phyloP scores from a whole-genome alignment of 2,329 filamentous ascomycete genomes.

The Stylonectria norvegica region DNA sequence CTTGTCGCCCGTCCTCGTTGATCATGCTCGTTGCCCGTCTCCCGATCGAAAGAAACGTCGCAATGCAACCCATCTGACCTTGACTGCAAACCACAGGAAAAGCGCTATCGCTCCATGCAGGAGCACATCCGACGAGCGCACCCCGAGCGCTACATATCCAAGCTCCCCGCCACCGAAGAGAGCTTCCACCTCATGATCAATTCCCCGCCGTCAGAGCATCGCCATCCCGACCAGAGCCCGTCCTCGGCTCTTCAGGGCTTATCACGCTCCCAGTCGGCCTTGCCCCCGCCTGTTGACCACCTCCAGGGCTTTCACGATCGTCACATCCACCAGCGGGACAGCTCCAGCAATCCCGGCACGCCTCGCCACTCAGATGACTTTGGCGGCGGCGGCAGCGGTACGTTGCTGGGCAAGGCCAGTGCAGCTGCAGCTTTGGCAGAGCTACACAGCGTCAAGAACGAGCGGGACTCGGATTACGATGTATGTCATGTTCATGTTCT shows the following conservation, averaged over 20 bases:
- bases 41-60: slow-evolving; percentile 13
- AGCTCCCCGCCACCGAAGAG: slow-evolving; percentile 95
- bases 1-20: slow-evolving; percentile 7
- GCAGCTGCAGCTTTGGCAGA: slow-evolving; percentile 86
- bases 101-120: slow-evolving; percentile 97
- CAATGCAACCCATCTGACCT: slow-evolving; percentile 17
- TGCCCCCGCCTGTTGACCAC: slow-evolving; percentile 20
- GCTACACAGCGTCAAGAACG: slow-evolving; percentile 71
- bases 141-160: slow-evolving; percentile 94
- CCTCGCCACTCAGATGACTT: slow-evolving; percentile 68
- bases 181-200: slow-evolving; percentile 97
- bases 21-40: slow-evolving; percentile 24
- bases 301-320: slow-evolving; percentile 30
- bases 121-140: slow-evolving; percentile 98
- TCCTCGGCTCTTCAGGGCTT: slow-evolving; percentile 33
- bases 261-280: slow-evolving; percentile 17
- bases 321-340: slow-evolving; percentile 65
- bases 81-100: slow-evolving; percentile 60
- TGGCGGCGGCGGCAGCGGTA: slow-evolving; percentile 43
- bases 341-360: slow-evolving; percentile 63
- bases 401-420: slow-evolving; percentile 58
- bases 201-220: slow-evolving; percentile 73
- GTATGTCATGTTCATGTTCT: too few relatives aligned
- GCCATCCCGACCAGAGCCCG: slow-evolving; percentile 40
- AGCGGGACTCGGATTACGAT: slow-evolving; percentile 75